Base-by-base conservation (phyloP, 108 stramenopile species). In the Cylindrotheca fusiformis region DNA sequence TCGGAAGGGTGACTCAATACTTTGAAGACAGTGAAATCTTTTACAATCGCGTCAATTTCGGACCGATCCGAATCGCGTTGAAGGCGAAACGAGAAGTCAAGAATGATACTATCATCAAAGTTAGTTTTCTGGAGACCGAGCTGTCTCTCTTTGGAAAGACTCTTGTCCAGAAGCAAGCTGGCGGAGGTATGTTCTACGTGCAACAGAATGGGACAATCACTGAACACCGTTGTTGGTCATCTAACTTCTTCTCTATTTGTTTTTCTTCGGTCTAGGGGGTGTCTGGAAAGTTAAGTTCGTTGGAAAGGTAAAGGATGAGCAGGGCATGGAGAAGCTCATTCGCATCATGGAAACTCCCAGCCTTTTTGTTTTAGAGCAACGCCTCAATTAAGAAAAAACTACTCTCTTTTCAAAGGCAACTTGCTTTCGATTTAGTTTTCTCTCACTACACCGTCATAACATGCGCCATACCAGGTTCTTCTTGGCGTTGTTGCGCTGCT, bases 311-410 rank as follows among this genome's bases (percentile, higher is more conserved):
- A 0, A 28, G 26, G 78, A 80, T 48, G 52, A 36, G 0, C 50
- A 69, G 31, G 77, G 74, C 4, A 55, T 55, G 12, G 30, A 65
- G 31, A 82, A 79, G 48, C 30, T 82, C 19, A 53, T 82, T 3
- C 69, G 81, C 20, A 71, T 82, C 19, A 78, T 82, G 77, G 71
- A 82, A 63, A 82, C 81, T 1, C 81, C 81, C 10, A 78, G 74
- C 41, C 57, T 82, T 0, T 82, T 82, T 53, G 52, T 82, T 32
- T 5, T 82, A n/a, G 75, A 82, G 52, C 69, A 71, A 41, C 52
- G 41, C 10, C 52, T 71, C 25, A 53, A 53, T 25, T 52, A 29
- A 22, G 19, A 27, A 62, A 26, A n/a, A n/a, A n/a, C n/a, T n/a
- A n/a, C 17, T 12, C 12, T 12, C 44, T 12, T 45, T 45, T n/a